Conservation (phyloP, 2,329 filamentous ascomycete species). For the Pezicula neosporulosa region DNA sequence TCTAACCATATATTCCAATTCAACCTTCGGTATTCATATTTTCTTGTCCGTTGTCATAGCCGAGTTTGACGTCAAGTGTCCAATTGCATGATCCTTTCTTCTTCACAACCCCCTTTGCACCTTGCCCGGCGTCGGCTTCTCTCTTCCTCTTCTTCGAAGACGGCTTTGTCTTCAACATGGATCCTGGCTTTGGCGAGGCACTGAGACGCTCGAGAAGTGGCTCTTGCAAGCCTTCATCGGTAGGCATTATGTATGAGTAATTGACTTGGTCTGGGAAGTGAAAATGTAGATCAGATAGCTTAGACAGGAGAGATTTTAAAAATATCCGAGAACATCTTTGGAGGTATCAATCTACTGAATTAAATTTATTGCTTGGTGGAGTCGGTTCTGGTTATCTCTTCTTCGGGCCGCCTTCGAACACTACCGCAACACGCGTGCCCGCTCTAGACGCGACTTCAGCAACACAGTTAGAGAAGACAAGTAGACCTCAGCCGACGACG, state of each 20-base stretch:
- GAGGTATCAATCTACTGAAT: no score
- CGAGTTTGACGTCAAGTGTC: no score
- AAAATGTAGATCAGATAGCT: no score
- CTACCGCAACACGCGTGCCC: no score
- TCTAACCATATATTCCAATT: constrained; percentile 67
- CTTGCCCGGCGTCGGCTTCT: constrained; percentile 12
- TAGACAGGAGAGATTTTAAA: no score
- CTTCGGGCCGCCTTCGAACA: not conserved
- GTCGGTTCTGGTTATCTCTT: not conserved
- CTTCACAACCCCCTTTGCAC: constrained; percentile 30
- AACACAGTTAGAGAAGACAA: no score
- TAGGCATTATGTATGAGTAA: constrained; percentile 17
- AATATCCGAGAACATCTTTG: no score
- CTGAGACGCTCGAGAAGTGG: constrained; percentile 23
- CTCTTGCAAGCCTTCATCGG: constrained; percentile 21
- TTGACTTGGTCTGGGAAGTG: not conserved
- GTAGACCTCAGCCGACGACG: no score
- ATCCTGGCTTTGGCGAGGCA: constrained; percentile 13
- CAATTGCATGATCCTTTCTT: constrained; percentile 49
- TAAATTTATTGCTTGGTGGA: no score
- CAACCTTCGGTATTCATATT: constrained; percentile 86
- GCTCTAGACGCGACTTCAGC: not conserved
- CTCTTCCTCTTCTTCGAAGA: constrained; percentile 28
- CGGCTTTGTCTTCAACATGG: not conserved
- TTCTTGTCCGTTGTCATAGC: constrained; percentile 69